A percentile compares a stretch with the other conserved stretches of the same genome.
Evolutionary conservation across 805 yeast species (phyloP).

Genomic region (Yarrowia bubula): DNA sequence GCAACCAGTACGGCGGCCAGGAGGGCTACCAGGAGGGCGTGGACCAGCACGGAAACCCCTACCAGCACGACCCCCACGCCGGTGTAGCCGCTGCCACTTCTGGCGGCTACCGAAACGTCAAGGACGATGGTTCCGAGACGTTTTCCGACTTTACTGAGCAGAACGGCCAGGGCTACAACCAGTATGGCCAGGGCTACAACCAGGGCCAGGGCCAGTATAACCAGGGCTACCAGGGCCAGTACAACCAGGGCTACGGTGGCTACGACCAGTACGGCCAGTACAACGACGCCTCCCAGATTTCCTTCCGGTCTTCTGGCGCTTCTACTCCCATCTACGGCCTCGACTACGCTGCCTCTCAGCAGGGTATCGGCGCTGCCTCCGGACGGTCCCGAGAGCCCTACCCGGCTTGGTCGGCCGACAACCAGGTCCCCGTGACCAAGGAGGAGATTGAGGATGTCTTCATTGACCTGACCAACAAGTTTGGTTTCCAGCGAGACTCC

Average conservation of each 20-base stretch:
- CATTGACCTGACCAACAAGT: conserved; percentile 53
- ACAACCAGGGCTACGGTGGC: conserved; percentile 36
- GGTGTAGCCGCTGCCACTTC: conserved; percentile 44
- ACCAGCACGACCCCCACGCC: conserved; percentile 43
- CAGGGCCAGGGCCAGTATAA: conserved; percentile 35
- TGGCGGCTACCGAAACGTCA: conserved; percentile 38
- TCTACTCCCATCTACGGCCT: conserved; percentile 90
- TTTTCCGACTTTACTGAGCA: conserved; percentile 45
- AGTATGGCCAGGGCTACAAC: conserved; percentile 39
- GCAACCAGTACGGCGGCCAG: conserved; percentile 31
- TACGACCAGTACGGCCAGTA: conserved; percentile 26
- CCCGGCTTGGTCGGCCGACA: conserved; percentile 99
- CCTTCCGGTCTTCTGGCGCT: conserved; percentile 87
- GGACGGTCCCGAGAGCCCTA: conserved; percentile 80
- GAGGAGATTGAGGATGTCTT: conserved; percentile 63
- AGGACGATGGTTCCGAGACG: conserved; percentile 43
- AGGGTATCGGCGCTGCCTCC: conserved; percentile 52
- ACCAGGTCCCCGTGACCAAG: conserved; percentile 70
- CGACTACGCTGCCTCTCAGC: conserved; percentile 39
- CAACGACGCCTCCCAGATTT: conserved; percentile 49
- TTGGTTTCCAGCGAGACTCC: conserved; percentile 84
- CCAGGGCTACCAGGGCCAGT: conserved; percentile 32
- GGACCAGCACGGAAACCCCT: conserved; percentile 43
- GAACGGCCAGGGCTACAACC: conserved; percentile 25
- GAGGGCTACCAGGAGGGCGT: conserved; percentile 39